Percentiles rank a stretch among this genome's conserved stretches.
phyloP scores from a whole-genome alignment of 306 rosid genomes.

The Dalbergia cultrata region DNA sequence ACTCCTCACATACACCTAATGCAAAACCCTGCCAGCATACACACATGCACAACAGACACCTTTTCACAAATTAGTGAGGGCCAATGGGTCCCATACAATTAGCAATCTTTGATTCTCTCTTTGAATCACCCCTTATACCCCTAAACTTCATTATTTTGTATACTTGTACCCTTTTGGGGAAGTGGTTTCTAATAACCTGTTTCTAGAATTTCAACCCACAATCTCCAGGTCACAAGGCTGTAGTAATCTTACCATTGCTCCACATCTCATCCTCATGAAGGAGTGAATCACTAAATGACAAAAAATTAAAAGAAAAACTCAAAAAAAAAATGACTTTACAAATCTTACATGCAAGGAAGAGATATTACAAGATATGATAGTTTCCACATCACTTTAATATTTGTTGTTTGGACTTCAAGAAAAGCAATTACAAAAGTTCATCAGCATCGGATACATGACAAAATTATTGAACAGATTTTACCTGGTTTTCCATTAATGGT shows the following conservation, averaged over 20 bases:
- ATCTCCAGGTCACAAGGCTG: too few relatives aligned
- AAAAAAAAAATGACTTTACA: conserved; percentile 2
- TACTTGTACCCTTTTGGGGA: too few relatives aligned
- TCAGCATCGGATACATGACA: conserved; percentile 16
- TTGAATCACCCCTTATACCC: too few relatives aligned
- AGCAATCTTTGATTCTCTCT: too few relatives aligned
- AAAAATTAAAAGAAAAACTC: neutral
- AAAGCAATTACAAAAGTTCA: conserved; percentile 26
- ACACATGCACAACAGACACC: too few relatives aligned
- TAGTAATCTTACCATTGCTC: too few relatives aligned
- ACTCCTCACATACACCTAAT: too few relatives aligned
- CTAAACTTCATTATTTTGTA: too few relatives aligned
- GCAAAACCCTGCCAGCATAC: too few relatives aligned
- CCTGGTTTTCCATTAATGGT: conserved; percentile 97
- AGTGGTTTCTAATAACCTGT: neutral
- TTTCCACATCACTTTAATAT: conserved; percentile 25
- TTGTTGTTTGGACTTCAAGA: conserved; percentile 26
- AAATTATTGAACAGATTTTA: conserved; percentile 42
- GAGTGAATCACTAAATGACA: neutral
- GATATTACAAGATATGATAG: neutral
- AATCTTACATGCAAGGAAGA: conserved; percentile 2
- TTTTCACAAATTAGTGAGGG: too few relatives aligned
- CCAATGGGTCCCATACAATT: too few relatives aligned
- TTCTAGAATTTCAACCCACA: neutral
- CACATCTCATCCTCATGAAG: neutral